Percentiles rank a stretch among this genome's conserved stretches.
These are phyloP conservation scores for Xylariaceae sp. DNA, from an alignment of 2,329 filamentous ascomycete species.

Conservation along the genomic window DNA sequence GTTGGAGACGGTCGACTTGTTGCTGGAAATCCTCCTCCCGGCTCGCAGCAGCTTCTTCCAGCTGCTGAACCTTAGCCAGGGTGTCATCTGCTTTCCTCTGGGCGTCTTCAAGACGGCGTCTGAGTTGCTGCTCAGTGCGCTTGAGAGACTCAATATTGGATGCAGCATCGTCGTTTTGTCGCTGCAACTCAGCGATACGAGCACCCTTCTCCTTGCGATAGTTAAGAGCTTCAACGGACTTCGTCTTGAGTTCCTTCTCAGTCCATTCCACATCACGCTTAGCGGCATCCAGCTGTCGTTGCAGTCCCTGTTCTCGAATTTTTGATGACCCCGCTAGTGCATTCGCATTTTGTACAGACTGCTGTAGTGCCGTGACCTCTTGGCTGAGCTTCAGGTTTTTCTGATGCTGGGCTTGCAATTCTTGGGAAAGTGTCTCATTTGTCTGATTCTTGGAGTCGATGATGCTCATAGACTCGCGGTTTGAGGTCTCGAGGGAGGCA, in stretches of 20 bases:
- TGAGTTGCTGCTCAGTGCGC: conserved; percentile 74
- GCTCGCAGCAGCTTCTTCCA: conserved; percentile 77
- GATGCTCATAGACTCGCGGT: conserved; percentile 82
- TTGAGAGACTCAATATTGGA: conserved; percentile 73
- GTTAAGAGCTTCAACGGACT: conserved; percentile 80
- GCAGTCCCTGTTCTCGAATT: conserved; percentile 83
- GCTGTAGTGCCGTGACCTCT: conserved; percentile 76
- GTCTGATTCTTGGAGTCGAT: conserved; percentile 86
- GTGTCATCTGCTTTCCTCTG: conserved; percentile 85
- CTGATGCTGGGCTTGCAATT: conserved; percentile 83
- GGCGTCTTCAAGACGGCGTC: conserved; percentile 76
- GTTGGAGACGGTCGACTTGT: conserved; percentile 75
- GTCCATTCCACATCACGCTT: conserved; percentile 93
- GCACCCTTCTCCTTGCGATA: conserved; percentile 93
- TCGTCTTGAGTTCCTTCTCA: conserved; percentile 85
- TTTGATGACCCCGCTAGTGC: conserved; percentile 76
- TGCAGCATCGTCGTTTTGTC: conserved; percentile 79
- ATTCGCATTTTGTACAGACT: conserved; percentile 77
- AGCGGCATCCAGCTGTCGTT: conserved; percentile 85
- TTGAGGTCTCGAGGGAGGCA: conserved; percentile 81
- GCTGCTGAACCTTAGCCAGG: conserved; percentile 74
- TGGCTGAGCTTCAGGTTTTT: conserved; percentile 81
- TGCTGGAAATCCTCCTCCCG: conserved; percentile 83
- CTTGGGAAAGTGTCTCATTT: conserved; percentile 79
- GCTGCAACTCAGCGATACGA: conserved; percentile 82